Base-by-base conservation (phyloP, 2,329 filamentous ascomycete genomes). In the Ceratocystis eucalypticola region DNA sequence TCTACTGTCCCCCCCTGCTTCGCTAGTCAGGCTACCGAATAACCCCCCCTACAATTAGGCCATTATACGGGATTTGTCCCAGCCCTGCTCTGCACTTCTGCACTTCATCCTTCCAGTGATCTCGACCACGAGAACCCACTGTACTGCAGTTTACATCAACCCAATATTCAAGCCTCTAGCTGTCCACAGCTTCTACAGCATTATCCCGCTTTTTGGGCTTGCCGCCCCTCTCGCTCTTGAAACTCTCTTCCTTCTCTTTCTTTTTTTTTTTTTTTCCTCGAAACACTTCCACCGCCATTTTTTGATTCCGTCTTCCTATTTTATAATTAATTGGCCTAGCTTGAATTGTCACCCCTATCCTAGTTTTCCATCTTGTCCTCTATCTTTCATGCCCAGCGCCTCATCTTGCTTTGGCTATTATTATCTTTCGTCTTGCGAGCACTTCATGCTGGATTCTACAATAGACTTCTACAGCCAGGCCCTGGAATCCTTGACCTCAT, bases 341-440 rank as follows among this genome's bases (percentile, higher is more conserved):
- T 33, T 55, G 65, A 62, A 30, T 61, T 33, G 62, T 57, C 57
- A 28, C 48, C 20, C 30, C 17, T 48, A 63, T 62, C 20, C 61
- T 28, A n/a, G 37, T 41, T 28, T 25, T 28, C 25, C 25, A 25
- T 20, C 20, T 45, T 17, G 10, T 62, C 22, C 44, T 45, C 15
- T 41, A 57, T 62, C 22, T 17, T 28, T 25, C 53, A 45, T 53
- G 20, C 17, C 48, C n/a, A 37, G 46, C n/a, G 12, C n/a, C 48
- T 20, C 25, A 57, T 62, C 5, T 62, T 45, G 12, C 20, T 15
- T 62, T 33, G 37, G 12, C 37, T 41, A 41, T 30, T 17, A 12
- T 20, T 30, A 4, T n/a, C 30, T n/a, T 30, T 15, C 10, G 53
- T 30, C 10, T 30, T 17, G 28, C 12, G 12, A 33, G 10, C 20